Evolutionary conservation across 1,284 basidiomycete genomes (phyloP), one percentile per base, ranked within the genome.

Genomic region (Takashimella tepidaria): DNA sequence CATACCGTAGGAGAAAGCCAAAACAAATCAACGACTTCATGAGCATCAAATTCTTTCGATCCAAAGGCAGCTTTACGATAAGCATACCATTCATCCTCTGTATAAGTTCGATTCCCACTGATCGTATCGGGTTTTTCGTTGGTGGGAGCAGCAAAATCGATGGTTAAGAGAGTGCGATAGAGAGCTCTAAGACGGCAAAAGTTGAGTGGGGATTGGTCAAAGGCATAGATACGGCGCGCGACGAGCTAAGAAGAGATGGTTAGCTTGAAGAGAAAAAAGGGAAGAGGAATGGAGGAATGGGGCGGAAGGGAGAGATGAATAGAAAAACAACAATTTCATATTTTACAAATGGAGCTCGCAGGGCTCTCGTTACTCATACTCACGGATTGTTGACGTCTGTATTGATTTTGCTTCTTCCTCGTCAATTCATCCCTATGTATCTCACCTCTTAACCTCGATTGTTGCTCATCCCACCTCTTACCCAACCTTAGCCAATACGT

Each of bases 91-190:
- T 73, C 68, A 26, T 72, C 65, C 16, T 59, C 58, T 3, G 72
- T 67, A 55, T 74, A 73, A n/a, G 54, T 51, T 37, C 72, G 50
- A 16, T 59, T 63, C 8, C 31, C 31, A 37, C 10, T 37, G 31
- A 37, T 16, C 13, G 63, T 62, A 50, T 73, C 70, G 0, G 72
- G 70, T 1, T 64, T 59, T 49, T 74, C 70, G 46, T 68, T 66
- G 12, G 70, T 74, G 25, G 61, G 57, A 8, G 67, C 48, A 5
- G 69, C 68, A 55, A 74, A 74, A 57, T 74, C 72, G 51, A 73
- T 69, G 1, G 70, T 74, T 20, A 74, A 62, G 8, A 74, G 63
- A 2, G 72, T 73, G n/a, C 69, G 66, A 53, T 74, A 74, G 20
- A 72, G 58, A 1, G 70, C 63, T 4, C 72, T 65, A 21, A 73